Percentiles rank a stretch among this genome's conserved stretches.
Conservation (phyloP, 1,284 basidiomycete genomes). For the Trametes hirsuta region DNA sequence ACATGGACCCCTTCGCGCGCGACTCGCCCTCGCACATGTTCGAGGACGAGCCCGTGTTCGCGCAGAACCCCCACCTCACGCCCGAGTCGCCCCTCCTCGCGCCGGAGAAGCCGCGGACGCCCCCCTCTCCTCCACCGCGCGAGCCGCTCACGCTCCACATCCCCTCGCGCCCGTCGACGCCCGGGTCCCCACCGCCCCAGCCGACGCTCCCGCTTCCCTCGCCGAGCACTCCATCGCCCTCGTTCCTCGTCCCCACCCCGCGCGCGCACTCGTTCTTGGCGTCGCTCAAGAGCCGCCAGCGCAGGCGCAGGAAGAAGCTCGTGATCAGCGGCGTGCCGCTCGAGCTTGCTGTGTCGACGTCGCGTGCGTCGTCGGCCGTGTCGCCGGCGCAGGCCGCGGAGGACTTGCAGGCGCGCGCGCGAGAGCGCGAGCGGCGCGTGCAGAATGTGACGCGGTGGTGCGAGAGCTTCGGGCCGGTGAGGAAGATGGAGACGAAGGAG, state of each 20-base stretch:
- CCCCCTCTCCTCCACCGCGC: conserved; percentile 6
- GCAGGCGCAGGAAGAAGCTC: conserved; percentile 33
- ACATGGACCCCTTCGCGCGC: conserved; percentile 21
- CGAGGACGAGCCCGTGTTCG: conserved; percentile 23
- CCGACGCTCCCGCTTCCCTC: conserved; percentile 35
- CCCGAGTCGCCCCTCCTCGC: conserved; percentile 25
- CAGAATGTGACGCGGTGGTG: conserved; percentile 34
- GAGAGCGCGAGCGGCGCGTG: conserved; percentile 25
- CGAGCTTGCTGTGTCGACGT: conserved; percentile 2
- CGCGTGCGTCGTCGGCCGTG: conserved; percentile 15
- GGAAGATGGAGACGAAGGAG: conserved; percentile 32
- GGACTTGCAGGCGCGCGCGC: conserved; percentile 19
- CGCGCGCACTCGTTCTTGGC: conserved; percentile 32
- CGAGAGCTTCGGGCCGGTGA: conserved; percentile 32
- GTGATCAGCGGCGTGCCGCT: conserved; percentile 30
- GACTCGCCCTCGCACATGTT: conserved; percentile 20
- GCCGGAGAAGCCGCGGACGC: background rate
- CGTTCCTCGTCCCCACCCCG: conserved; percentile 30
- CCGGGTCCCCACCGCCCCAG: conserved; percentile 26
- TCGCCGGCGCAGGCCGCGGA: background rate
- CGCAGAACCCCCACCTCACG: conserved; percentile 23
- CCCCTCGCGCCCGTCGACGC: conserved; percentile 18
- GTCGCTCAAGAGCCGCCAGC: conserved; percentile 26
- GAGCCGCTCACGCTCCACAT: conserved; percentile 16
- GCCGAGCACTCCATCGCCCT: conserved; percentile 32